Conservation (phyloP, 176 grass and related monocot species). For the Alloteropsis semialata region DNA sequence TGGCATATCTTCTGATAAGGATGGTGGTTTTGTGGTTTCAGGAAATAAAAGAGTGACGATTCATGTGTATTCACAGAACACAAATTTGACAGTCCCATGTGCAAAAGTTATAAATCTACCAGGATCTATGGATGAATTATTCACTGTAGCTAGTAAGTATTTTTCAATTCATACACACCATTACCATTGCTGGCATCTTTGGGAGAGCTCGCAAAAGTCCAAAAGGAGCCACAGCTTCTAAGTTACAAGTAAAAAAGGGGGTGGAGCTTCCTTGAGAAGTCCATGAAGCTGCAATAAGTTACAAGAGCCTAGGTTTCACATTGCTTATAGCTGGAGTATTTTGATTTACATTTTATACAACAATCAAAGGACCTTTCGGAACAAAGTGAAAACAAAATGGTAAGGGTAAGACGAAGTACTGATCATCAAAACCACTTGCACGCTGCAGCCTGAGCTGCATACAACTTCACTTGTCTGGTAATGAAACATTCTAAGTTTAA, state of each 20-base stretch:
- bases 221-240: neutral
- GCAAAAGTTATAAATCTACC: constrained; percentile 80
- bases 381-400: neutral
- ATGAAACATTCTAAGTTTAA: neutral
- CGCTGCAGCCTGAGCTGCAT: neutral
- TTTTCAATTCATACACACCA: neutral
- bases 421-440: neutral
- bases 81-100: constrained; percentile 10
- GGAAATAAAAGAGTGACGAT: constrained; percentile 62
- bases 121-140: constrained; percentile 60
- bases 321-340: neutral
- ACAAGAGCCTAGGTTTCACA: constrained; percentile 3
- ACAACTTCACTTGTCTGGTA: neutral
- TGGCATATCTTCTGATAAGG: neutral
- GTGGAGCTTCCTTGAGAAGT: neutral
- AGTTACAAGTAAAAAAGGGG: neutral
- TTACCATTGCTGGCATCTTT: neutral
- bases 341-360: constrained; percentile 6
- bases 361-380: neutral
- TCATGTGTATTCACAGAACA: constrained; percentile 28
- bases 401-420: neutral
- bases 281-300: neutral
- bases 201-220: neutral
- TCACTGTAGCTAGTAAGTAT: constrained; percentile 70
- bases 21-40: constrained; percentile 17